phyloP scores from a whole-genome alignment of 2,329 filamentous ascomycete genomes.

The Amylocarpus encephaloides region DNA sequence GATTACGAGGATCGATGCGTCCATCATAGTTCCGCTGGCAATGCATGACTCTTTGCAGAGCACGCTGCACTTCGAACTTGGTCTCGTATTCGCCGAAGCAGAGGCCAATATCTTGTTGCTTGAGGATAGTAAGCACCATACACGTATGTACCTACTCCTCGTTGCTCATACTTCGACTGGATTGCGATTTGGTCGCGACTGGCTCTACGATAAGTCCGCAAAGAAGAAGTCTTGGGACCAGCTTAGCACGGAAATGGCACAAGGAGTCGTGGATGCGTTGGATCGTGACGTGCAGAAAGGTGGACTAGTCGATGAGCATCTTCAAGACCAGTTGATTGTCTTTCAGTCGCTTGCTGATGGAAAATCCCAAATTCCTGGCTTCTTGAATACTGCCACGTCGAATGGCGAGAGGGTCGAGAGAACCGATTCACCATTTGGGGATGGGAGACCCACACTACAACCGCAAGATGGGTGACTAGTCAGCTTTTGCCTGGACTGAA shows the following conservation, averaged over 20 bases:
- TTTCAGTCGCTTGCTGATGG: slow-evolving; percentile 54
- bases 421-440: slow-evolving; percentile 45
- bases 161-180: slow-evolving; percentile 45
- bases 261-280: slow-evolving; percentile 41
- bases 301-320: slow-evolving; percentile 47
- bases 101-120: slow-evolving; percentile 40
- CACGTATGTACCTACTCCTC: slow-evolving; percentile 49
- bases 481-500: slow-evolving; percentile 41
- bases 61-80: slow-evolving; percentile 37
- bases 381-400: slow-evolving; percentile 10
- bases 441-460: slow-evolving; percentile 52
- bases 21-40: slow-evolving; percentile 43
- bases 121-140: slow-evolving; percentile 46
- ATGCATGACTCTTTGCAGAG: slow-evolving; percentile 38
- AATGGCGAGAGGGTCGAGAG: slow-evolving; percentile 37
- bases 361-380: slow-evolving; percentile 33
- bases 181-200: slow-evolving; percentile 45
- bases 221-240: slow-evolving; percentile 24
- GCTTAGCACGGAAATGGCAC: slow-evolving; percentile 37
- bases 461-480: slow-evolving; percentile 53
- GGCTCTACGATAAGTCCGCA: slow-evolving; percentile 37
- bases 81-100: slow-evolving; percentile 37
- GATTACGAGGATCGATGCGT: slow-evolving; percentile 44
- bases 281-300: slow-evolving; percentile 39
- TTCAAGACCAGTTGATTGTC: slow-evolving; percentile 56